Evolutionary conservation across 2,329 filamentous ascomycete genomes (phyloP).

Genomic region (Plenodomus biglobosus): DNA sequence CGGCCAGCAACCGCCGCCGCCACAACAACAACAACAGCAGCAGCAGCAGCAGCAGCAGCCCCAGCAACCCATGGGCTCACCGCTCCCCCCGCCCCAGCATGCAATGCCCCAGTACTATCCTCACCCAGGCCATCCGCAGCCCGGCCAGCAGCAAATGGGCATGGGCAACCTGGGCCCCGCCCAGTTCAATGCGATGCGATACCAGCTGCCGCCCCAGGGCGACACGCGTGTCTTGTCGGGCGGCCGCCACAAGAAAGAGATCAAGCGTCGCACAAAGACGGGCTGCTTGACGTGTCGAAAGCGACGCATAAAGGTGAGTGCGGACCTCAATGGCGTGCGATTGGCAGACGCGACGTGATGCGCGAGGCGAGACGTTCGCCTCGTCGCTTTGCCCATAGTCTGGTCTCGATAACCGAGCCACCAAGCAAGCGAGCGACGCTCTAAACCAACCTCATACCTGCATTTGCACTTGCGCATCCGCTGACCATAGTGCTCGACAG

Average conservation of each 20-base stretch:
- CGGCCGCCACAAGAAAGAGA: conserved; percentile 69
- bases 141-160: conserved; percentile 53
- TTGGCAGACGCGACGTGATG: conserved; percentile 31
- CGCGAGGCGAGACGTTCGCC: conserved; percentile 22
- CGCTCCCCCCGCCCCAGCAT: conserved; percentile 56
- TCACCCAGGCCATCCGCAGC: conserved; percentile 43
- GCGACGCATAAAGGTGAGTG: conserved; percentile 69
- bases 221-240: conserved; percentile 61
- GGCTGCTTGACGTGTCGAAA: conserved; percentile 63
- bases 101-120: conserved; percentile 58
- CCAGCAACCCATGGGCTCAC: conserved; percentile 54
- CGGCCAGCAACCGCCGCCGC: conserved; percentile 42
- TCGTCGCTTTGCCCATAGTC: conserved; percentile 9
- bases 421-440: conserved; percentile 39
- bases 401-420: conserved; percentile 38
- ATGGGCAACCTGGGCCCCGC: conserved; percentile 53
- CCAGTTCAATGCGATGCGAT: conserved; percentile 54
- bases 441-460: conserved; percentile 35
- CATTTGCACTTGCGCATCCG: conserved; percentile 16
- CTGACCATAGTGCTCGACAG: conserved; percentile 53
- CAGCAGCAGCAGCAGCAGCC: conserved; percentile 28
- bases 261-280: conserved; percentile 74
- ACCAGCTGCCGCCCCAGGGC: conserved; percentile 55
- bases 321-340: conserved; percentile 28
- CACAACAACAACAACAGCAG: conserved; percentile 29